phyloP scores from a whole-genome alignment of 2,329 filamentous ascomycete species.

The Calcarisporium arbuscula region DNA sequence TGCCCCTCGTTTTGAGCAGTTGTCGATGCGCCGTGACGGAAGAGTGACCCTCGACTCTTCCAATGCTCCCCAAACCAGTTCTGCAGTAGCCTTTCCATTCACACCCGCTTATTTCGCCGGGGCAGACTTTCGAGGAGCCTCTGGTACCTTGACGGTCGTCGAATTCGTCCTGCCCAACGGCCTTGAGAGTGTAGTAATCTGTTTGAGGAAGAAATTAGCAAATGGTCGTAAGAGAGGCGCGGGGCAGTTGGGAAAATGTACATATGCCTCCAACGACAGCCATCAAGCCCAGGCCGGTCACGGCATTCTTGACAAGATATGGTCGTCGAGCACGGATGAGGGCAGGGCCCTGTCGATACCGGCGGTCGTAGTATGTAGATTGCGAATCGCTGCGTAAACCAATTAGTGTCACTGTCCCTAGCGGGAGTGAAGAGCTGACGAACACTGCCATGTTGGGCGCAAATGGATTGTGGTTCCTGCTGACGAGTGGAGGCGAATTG shows the following conservation, averaged over 20 bases:
- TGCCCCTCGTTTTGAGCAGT: too few relatives aligned
- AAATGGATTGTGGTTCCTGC: too few relatives aligned
- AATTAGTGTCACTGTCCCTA: too few relatives aligned
- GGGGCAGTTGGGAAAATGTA: slow-evolving; percentile 47
- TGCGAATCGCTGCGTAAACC: slow-evolving; percentile 39
- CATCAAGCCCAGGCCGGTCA: slow-evolving; percentile 72
- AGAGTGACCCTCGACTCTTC: too few relatives aligned
- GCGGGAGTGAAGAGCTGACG: background rate
- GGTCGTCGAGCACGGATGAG: slow-evolving; percentile 87
- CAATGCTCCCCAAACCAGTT: too few relatives aligned
- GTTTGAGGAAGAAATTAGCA: slow-evolving; percentile 11
- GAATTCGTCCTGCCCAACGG: slow-evolving; percentile 94
- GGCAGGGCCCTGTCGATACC: slow-evolving; percentile 78
- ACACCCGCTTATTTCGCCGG: slow-evolving; percentile 22
- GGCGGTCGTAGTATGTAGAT: slow-evolving; percentile 83
- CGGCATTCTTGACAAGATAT: slow-evolving; percentile 82
- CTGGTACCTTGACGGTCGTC: slow-evolving; percentile 89
- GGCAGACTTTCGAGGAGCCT: slow-evolving; percentile 51
- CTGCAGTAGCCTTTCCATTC: background rate
- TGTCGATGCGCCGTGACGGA: too few relatives aligned
- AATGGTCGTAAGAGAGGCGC: background rate
- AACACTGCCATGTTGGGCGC: slow-evolving; percentile 6
- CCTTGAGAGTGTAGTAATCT: slow-evolving; percentile 64
- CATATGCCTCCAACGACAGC: slow-evolving; percentile 79
- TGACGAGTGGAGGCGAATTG: background rate